Conservation (phyloP, 306 rosid genomes). For the Pyrus bretschneideri region DNA sequence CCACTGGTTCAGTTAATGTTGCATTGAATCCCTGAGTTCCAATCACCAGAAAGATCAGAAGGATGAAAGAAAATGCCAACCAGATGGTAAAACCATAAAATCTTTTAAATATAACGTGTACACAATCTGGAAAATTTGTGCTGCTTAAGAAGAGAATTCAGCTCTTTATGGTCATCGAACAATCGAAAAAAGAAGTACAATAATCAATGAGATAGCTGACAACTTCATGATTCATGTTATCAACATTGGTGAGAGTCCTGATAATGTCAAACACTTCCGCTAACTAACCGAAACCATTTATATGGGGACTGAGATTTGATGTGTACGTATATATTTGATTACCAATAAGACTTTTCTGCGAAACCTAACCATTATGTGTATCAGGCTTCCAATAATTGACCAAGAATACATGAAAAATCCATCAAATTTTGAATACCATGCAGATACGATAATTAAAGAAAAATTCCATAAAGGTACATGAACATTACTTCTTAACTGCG, state of each 20-base stretch:
- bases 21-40: no score
- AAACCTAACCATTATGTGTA: neutral
- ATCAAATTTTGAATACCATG: neutral
- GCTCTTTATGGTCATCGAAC: no score
- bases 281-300: neutral
- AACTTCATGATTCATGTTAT: neutral
- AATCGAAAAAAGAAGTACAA: no score
- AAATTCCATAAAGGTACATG: neutral
- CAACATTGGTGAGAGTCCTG: neutral
- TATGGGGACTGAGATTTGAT: neutral
- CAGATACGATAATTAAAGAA: neutral
- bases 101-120: no score
- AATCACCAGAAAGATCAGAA: no score
- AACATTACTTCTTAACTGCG: neutral
- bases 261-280: neutral
- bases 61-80: no score
- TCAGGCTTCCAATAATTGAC: neutral
- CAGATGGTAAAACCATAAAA: no score
- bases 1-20: no score
- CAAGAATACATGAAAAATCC: neutral
- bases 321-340: no score
- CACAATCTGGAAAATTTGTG: no score
- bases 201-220: neutral
- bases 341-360: neutral
- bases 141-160: no score